These are phyloP conservation scores for Euptelea pleiosperma DNA, from an alignment of 164 flowering plant genomes.

Conservation along the genomic window DNA sequence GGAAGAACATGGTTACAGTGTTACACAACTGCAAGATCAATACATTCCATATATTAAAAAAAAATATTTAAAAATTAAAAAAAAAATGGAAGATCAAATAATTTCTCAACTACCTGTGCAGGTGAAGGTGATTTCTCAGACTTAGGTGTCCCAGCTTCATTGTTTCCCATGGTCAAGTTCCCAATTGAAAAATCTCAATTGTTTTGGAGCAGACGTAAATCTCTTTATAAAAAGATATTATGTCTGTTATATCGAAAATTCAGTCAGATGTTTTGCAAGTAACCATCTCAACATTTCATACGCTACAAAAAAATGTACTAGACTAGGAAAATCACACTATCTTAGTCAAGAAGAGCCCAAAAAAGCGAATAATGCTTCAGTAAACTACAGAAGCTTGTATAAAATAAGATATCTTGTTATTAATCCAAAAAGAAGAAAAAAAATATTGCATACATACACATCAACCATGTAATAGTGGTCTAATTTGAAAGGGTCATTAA, in stretches of 20 bases:
- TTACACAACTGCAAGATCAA: background rate
- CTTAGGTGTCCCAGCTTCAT: constrained; percentile 60
- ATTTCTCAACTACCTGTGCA: constrained; percentile 39
- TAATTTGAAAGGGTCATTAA: too few relatives aligned
- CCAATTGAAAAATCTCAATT: constrained; percentile 1
- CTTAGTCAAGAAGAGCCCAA: too few relatives aligned
- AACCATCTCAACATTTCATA: background rate
- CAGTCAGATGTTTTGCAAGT: constrained; percentile 7
- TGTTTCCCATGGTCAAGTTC: constrained; percentile 53
- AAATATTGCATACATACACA: background rate
- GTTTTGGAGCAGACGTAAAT: background rate
- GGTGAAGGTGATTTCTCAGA: constrained; percentile 59
- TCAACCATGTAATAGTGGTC: too few relatives aligned
- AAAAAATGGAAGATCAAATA: background rate
- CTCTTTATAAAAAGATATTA: background rate
- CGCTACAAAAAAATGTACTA: background rate
- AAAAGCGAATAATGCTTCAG: background rate
- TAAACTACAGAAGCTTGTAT: background rate
- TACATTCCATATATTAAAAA: too few relatives aligned
- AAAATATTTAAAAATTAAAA: too few relatives aligned
- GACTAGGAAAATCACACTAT: background rate
- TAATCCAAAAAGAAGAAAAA: background rate
- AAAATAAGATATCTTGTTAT: background rate
- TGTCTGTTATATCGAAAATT: constrained; percentile 2
- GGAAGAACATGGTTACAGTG: background rate